These are phyloP conservation scores for Trichaptum fuscoviolaceum DNA, from an alignment of 768 basidiomycete genomes.

Conservation along the genomic window DNA sequence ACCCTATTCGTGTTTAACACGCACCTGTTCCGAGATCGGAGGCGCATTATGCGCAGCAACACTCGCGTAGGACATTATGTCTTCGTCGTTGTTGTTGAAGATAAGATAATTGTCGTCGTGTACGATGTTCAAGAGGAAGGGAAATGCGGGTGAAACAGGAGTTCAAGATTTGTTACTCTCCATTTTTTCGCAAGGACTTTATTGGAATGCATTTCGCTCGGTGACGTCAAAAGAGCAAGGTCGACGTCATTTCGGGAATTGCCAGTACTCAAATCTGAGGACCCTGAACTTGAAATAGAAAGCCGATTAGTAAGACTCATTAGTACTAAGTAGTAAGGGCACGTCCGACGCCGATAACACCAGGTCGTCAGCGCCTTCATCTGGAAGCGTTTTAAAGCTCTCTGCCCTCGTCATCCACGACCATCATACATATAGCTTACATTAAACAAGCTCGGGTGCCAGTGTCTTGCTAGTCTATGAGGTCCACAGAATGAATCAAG, in stretches of 20 bases:
- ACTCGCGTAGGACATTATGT: constrained; percentile 65
- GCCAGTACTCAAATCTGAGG: too few species aligned
- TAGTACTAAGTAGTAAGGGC: too few species aligned
- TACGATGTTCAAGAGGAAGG: neutral
- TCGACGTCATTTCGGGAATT: neutral
- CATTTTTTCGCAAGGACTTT: neutral
- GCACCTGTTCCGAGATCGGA: constrained; percentile 40
- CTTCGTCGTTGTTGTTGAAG: neutral
- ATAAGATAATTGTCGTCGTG: neutral
- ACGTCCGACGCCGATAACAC: too few species aligned
- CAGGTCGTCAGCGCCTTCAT: too few species aligned
- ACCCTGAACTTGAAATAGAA: too few species aligned
- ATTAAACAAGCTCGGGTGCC: too few species aligned
- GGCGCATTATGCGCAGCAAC: constrained; percentile 57
- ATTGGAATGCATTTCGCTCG: neutral
- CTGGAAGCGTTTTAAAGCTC: too few species aligned
- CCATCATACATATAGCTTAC: too few species aligned
- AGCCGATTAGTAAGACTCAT: too few species aligned
- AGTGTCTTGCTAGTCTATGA: too few species aligned
- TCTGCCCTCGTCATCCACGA: too few species aligned
- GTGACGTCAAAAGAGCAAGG: neutral
- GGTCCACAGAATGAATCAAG: too few species aligned
- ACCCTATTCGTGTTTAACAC: constrained; percentile 7
- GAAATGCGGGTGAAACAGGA: neutral
- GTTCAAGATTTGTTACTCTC: neutral